Base-by-base conservation (phyloP, 805 yeast genomes). In the Pichia sporocuriosa region DNA sequence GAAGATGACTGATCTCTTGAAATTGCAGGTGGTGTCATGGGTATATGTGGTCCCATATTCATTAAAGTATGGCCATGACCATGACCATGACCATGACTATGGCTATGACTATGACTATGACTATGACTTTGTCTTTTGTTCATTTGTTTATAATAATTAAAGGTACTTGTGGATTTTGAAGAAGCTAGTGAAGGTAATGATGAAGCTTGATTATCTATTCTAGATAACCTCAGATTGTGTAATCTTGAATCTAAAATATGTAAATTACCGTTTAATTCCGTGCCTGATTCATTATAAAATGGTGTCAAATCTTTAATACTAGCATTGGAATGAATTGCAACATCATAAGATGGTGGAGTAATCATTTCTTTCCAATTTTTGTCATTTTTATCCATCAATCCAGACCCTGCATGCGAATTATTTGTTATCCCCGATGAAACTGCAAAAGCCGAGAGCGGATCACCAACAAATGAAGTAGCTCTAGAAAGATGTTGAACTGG, bases 301-400 rank as follows among this genome's bases (percentile, higher is more conserved):
- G 97, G 97, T 2, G 96, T 80, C 21, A 81, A 62, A 39, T 73
- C 77, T 17, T 67, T 72, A 3, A 66, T 72, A 6, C 62, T 65
- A 6, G 49, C 52, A 35, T 71, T 79, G 2, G 75, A 61, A 52
- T 73, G 75, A 59, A 88, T 62, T 0, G 97, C 97, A 25, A 84
- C 80, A 7, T 72, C 73, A 61, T 90, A 90, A 0, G 95, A 79
- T 0, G 97, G 97, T 6, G 90, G 96, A 37, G 77, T 66, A 17
- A 83, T 78, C 48, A 48, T 37, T 19, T 36, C 36, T 15, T 35
- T 37, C 32, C 38, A 36, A 6, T 16, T 17, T n/a, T 30, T 27
- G n/a, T 28, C 39, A 35, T 35, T 28, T 6, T 17, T 33, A 11
- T 28, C 24, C 5, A 5, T 10, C 3, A 16, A n/a, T 25, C 33